Conservation (phyloP, 352 stramenopile genomes). For the Phytophthora niederhauseri region DNA sequence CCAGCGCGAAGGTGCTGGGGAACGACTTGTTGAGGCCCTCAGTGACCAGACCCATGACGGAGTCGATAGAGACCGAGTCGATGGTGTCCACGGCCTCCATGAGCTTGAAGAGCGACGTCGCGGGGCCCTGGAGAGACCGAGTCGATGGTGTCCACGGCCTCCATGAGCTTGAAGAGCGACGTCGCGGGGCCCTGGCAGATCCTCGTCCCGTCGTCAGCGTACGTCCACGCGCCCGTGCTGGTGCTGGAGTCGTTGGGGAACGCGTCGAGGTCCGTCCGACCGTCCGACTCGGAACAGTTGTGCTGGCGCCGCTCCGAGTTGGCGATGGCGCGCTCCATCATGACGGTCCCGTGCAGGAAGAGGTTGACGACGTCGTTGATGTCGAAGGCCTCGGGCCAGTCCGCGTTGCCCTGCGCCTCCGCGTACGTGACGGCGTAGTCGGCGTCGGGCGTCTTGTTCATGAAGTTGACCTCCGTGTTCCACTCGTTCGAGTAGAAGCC, state of each 20-base stretch:
- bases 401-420: constrained; percentile 19
- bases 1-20: constrained; percentile 27
- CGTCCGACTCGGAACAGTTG: constrained; percentile 47
- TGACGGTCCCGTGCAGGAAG: constrained; percentile 48
- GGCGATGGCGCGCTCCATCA: constrained; percentile 44
- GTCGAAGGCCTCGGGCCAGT: constrained; percentile 31
- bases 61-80: constrained; percentile 23
- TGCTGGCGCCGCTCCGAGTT: constrained; percentile 42
- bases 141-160: constrained; percentile 21
- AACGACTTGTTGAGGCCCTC: constrained; percentile 40
- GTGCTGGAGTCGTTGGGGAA: constrained; percentile 7
- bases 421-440: constrained; percentile 22
- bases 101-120: too few relatives aligned
- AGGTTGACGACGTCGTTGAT: constrained; percentile 33
- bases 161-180: constrained; percentile 41
- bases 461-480: constrained; percentile 48
- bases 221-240: constrained; percentile 33
- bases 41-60: constrained; percentile 29
- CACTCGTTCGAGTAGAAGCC: constrained; percentile 57
- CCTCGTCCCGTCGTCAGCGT: constrained; percentile 36
- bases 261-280: constrained; percentile 30
- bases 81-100: too few relatives aligned
- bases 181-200: constrained; percentile 45
- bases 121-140: too few relatives aligned
- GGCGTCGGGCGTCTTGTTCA: constrained; percentile 17